These are phyloP conservation scores for Akanthomyces muscarius DNA, from an alignment of 2,329 filamentous ascomycete species.

Conservation along the genomic window DNA sequence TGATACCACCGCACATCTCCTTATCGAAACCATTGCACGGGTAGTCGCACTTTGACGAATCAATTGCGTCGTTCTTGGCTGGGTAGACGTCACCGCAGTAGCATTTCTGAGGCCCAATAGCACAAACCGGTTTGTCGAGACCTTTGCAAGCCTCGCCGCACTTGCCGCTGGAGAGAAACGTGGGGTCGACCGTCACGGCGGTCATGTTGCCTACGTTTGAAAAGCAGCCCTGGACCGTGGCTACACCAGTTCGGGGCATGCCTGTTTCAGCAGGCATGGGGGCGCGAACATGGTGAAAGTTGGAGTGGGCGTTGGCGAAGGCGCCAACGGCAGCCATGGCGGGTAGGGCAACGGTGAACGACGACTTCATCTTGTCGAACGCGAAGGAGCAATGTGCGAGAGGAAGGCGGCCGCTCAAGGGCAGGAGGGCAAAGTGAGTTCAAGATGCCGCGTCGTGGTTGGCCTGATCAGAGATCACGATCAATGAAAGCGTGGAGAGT, in stretches of 20 bases:
- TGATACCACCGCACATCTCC: slow-evolving; percentile 55
- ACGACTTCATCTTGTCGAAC: slow-evolving; percentile 7
- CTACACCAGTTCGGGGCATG: slow-evolving; percentile 33
- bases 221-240: slow-evolving; percentile 51
- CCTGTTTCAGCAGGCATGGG: slow-evolving; percentile 28
- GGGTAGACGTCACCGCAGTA: slow-evolving; percentile 71
- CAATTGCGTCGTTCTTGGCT: slow-evolving; percentile 47
- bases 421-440: background rate
- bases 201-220: slow-evolving; percentile 39
- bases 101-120: slow-evolving; percentile 60
- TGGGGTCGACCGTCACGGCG: slow-evolving; percentile 20
- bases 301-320: slow-evolving; percentile 19
- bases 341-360: slow-evolving; percentile 22
- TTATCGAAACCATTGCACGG: slow-evolving; percentile 59
- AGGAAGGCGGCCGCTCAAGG: background rate
- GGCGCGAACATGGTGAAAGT: slow-evolving; percentile 12
- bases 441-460: background rate
- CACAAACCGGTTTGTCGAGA: slow-evolving; percentile 55
- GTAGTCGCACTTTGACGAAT: slow-evolving; percentile 58
- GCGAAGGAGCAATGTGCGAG: slow-evolving; percentile 1
- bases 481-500: background rate
- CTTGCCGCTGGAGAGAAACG: slow-evolving; percentile 34
- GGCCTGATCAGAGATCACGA: background rate
- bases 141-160: slow-evolving; percentile 41
- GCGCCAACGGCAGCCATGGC: slow-evolving; percentile 27